Base-by-base conservation (phyloP, 2,329 filamentous ascomycete species). In the Talaromyces sp. region DNA sequence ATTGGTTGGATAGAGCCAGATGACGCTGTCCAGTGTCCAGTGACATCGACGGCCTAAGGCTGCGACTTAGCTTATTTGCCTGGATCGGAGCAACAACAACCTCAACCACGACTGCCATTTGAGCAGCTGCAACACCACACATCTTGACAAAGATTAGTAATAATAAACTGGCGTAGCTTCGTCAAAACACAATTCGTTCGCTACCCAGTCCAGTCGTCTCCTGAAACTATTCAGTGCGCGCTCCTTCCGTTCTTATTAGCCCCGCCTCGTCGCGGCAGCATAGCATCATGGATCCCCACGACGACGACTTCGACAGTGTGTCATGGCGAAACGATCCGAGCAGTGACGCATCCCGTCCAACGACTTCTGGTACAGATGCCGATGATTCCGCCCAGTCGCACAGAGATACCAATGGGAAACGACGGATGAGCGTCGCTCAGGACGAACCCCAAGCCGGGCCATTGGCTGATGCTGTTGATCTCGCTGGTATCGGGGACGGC, bases 251-350 rank as follows among this genome's bases (percentile, higher is more conserved):
- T 33, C 14, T 39, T 1, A 18, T 23, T 35, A 54, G 21, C 61
- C 61, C 61, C 61, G 61, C 46, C 28, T 40, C 54, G 61, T 31
- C 44, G 61, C 61, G 55, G 44, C 42, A 62, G 11, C 31, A 54
- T 42, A 57, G 21, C 68, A 66, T 70, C 64, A 81, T 80, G 79
- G 77, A 80, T 66, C 71, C 78, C 65, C 75, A 81, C 31, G 52
- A 63, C 73, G 88, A 91, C 77, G 88, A 90, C 77, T 95, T 95
- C 77, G 90, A 91, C 73, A 90, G 86, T 73, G 86, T 93, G 66
- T 89, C 89, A 63, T 96, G 91, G 91, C 82, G 85, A 68, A 87
- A 86, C 73, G 86, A 88, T 64, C 71, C 73, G 8, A 82, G 84
- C 50, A 80, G 80, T 63, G 77, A 80, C 64, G 73, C 69, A 7